Evolutionary conservation across 208 protist species (phyloP), one percentile per base, ranked within the genome.

Genomic region (Leishmania mexicana): DNA sequence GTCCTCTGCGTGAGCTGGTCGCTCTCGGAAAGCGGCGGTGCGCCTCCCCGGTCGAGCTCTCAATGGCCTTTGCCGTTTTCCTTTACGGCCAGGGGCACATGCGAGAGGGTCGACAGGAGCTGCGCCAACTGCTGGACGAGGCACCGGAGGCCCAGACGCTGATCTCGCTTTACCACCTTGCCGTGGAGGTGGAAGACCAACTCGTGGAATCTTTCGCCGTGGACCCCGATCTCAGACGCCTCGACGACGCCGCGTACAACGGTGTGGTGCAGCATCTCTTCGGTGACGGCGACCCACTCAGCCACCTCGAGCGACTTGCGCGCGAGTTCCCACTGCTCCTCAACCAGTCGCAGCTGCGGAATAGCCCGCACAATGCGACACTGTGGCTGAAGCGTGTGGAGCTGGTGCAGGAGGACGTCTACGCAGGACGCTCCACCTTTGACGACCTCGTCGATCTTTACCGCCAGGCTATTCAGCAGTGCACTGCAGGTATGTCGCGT

Each of bases 331-430:
- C 91, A 38, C 80, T 96, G 35, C 79, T 88, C 65, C 78, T 96
- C 19, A 96, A 96, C 83, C 89, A 95, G 64, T 81, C 90, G 13
- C 90, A 95, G 81, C 86, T 97, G 60, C 80, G 90, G 54, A 78
- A 85, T 53, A 79, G 87, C 38, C 89, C 88, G 0, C 78, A 73
- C 51, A 87, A 89, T 70, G 87, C 85, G 2, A 60, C 85, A 1
- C 83, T 96, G 40, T 97, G 94, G 93, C 84, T 96, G 21, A 97
- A 96, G 77, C 87, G 94, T 15, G 86, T 87, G 13, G 94, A 97
- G 87, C 84, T 95, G 54, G 78, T 94, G 11, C 84, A 83, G 64
- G 93, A 95, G 78, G 76, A 81, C 80, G 78, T 87, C 21, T 89
- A 72, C 74, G 76, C 85, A 38, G 84, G 87, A 51, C 75, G 62